These are phyloP conservation scores for Exsudoporus frostii DNA, from an alignment of 768 basidiomycete species.

Conservation along the genomic window DNA sequence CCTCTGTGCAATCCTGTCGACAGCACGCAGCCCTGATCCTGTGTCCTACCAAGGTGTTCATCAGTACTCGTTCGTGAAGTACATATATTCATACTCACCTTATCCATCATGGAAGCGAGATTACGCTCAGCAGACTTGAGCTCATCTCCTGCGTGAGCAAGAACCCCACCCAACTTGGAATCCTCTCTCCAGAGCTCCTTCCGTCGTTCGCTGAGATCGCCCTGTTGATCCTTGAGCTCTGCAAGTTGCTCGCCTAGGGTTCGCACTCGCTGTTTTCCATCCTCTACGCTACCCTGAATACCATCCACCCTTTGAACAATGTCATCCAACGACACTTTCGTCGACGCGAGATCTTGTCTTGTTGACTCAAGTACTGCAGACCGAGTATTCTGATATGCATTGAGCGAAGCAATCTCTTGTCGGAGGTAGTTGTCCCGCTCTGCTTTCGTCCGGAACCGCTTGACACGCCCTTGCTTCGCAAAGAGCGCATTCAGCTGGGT, in stretches of 20 bases:
- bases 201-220: constrained; percentile 69
- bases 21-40: constrained; percentile 79
- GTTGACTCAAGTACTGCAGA: constrained; percentile 52
- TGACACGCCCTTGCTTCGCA: constrained; percentile 86
- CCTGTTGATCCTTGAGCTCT: constrained; percentile 62
- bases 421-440: constrained; percentile 82
- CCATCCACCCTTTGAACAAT: constrained; percentile 57
- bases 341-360: constrained; percentile 45
- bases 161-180: constrained; percentile 76
- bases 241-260: constrained; percentile 61
- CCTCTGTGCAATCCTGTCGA: constrained; percentile 78
- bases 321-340: constrained; percentile 48
- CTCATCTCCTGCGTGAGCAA: constrained; percentile 76
- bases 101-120: constrained; percentile 93
- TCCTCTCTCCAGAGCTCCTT: constrained; percentile 97
- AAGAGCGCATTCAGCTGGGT: constrained; percentile 72
- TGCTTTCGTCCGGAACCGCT: constrained; percentile 76
- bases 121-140: constrained; percentile 74
- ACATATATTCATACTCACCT: constrained; percentile 43
- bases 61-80: not conserved
- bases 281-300: constrained; percentile 59
- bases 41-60: constrained; percentile 65
- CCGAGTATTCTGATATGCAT: constrained; percentile 57
- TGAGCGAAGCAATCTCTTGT: constrained; percentile 74
- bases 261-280: constrained; percentile 54